Conservation (phyloP, 768 basidiomycete species). For the Lentinula sp. region DNA sequence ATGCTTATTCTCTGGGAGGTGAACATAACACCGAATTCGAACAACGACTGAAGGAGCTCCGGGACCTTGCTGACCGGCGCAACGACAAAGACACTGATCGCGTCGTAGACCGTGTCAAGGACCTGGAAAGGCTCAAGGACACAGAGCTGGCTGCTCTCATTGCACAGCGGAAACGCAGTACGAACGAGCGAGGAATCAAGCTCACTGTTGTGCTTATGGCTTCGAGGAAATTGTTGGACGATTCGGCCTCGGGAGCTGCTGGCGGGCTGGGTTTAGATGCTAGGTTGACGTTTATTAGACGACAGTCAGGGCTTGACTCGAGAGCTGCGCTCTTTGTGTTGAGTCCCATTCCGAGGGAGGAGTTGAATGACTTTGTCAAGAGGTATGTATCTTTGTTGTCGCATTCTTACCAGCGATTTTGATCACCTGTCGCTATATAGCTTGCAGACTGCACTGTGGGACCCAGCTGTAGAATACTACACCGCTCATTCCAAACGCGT, state of each 20-base stretch:
- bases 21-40: background rate
- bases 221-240: conserved; percentile 82
- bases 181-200: conserved; percentile 85
- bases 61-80: background rate
- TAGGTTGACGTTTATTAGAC: conserved; percentile 80
- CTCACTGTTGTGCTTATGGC: conserved; percentile 92
- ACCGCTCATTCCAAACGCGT: conserved; percentile 89
- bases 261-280: conserved; percentile 36
- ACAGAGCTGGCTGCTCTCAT: conserved; percentile 77
- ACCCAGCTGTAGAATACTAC: conserved; percentile 91
- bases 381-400: conserved; percentile 39
- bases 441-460: conserved; percentile 84
- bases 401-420: background rate
- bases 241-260: conserved; percentile 15
- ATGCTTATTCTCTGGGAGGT: too few relatives aligned
- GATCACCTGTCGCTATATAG: conserved; percentile 26
- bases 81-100: conserved; percentile 43
- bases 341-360: conserved; percentile 82
- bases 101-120: conserved; percentile 51
- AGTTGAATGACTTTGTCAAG: conserved; percentile 84
- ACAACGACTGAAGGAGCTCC: background rate
- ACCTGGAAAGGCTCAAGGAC: conserved; percentile 64
- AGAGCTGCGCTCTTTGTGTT: conserved; percentile 91
- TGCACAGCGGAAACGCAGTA: conserved; percentile 68
- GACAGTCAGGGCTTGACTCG: conserved; percentile 85